Conservation (phyloP, 2,329 filamentous ascomycete species). For the Paraphoma sp. region DNA sequence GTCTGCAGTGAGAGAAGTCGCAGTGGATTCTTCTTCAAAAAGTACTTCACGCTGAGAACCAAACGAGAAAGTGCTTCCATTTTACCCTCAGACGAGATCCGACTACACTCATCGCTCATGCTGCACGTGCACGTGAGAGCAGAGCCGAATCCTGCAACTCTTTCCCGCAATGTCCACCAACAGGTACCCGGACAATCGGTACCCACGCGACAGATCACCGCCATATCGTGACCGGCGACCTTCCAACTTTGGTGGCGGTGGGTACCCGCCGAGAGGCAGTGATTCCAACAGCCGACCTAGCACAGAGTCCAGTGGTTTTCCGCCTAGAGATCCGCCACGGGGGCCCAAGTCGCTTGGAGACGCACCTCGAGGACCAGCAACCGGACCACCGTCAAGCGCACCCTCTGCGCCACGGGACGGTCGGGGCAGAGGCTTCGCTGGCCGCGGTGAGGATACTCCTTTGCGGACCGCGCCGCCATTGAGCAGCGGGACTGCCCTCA, state of each 20-base stretch:
- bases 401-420: constrained; percentile 59
- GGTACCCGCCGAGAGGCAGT: constrained; percentile 59
- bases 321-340: constrained; percentile 70
- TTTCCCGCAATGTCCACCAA: constrained; percentile 41
- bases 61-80: too few species aligned
- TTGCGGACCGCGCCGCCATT: constrained; percentile 64
- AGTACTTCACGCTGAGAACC: too few species aligned
- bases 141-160: constrained; percentile 2
- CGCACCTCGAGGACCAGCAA: constrained; percentile 52
- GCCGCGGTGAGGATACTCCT: constrained; percentile 66
- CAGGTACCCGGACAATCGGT: constrained; percentile 45
- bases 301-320: constrained; percentile 36
- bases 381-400: constrained; percentile 35
- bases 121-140: constrained; percentile 11
- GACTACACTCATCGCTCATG: constrained; percentile 15
- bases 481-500: constrained; percentile 31
- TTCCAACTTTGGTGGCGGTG: constrained; percentile 63
- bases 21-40: too few species aligned
- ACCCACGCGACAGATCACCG: constrained; percentile 53
- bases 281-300: constrained; percentile 35
- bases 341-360: constrained; percentile 83
- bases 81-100: neutral
- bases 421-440: constrained; percentile 67
- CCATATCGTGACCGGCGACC: constrained; percentile 71
- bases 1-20: too few species aligned